Base-by-base conservation (phyloP, 2,329 filamentous ascomycete species). In the Colletotrichum coccodes region DNA sequence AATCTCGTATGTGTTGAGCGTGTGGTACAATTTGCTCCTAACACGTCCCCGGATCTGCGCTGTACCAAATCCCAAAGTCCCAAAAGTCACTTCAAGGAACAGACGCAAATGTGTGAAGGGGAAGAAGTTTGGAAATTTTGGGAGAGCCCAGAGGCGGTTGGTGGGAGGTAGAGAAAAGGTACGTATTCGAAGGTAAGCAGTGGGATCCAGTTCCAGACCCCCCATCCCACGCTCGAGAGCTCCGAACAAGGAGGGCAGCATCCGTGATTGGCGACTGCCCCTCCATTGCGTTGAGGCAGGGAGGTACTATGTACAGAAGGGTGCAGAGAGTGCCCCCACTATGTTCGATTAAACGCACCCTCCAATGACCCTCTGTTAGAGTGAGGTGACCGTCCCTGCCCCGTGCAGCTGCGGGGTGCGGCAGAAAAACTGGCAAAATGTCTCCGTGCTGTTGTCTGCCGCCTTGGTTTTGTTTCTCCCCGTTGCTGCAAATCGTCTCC, bases 31-130 rank as follows among this genome's bases (percentile, higher is more conserved):
- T 42, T 67, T 26, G 56, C 64, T 68, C 46, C 60, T 68, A 34
- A 40, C 61, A 68, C 40, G 18, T 54, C 62, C 61, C 53, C 30
- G 56, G 38, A 42, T 64, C 60, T 59, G 38, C 46, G 56, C 26
- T 18, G 54, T 54, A 53, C 49, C 44, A 49, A 40, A 47, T 38
- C 34, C 57, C 57, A 38, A 16, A 40, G 30, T 50, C 23, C 44
- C 21, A 28, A 50, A 30, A 60, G 32, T 36, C 40, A 47, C 40
- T 26, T 47, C 12, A 30, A 59, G 40, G 57, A n/a, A 59, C 21
- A 46, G 42, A 21, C 34, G 36, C 38, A 42, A 30, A 23, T 26
- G 34, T 18, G 42, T 28, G 28, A 36, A 28, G 32, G 23, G 57
- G 44, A 60, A 36, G 57, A 60, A 28, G 42, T n/a, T 46, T 58